Evolutionary conservation across 768 basidiomycete species (phyloP).

Genomic region (Erythrobasidium yunnanense): DNA sequence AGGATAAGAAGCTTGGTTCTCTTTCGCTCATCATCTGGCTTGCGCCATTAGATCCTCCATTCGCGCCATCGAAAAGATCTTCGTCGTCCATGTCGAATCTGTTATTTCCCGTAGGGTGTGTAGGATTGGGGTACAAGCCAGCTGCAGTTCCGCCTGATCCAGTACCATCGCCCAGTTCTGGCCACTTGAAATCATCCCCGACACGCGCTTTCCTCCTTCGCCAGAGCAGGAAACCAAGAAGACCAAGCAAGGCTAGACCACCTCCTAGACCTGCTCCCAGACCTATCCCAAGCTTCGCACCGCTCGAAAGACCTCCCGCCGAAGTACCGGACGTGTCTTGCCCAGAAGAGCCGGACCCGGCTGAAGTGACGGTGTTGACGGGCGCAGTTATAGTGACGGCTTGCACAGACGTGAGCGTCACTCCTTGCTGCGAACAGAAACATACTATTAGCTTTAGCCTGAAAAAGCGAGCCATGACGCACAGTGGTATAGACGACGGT

Average conservation of each 20-base stretch:
- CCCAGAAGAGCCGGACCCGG: neutral
- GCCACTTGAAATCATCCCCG: slow-evolving; percentile 24
- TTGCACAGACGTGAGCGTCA: slow-evolving; percentile 20
- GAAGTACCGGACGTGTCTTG: neutral
- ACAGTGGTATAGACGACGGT: slow-evolving; percentile 19
- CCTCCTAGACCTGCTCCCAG: neutral
- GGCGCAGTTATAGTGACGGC: slow-evolving; percentile 15
- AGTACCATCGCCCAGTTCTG: slow-evolving; percentile 19
- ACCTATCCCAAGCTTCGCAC: neutral
- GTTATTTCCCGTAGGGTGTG: slow-evolving; percentile 21
- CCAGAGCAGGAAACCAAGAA: slow-evolving; percentile 4
- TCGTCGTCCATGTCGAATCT: slow-evolving; percentile 27
- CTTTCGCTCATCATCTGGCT: slow-evolving; percentile 22
- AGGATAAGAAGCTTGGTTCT: slow-evolving; percentile 22
- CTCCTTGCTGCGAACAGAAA: neutral
- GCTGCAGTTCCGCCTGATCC: slow-evolving; percentile 21
- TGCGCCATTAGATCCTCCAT: neutral
- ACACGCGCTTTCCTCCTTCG: slow-evolving; percentile 13
- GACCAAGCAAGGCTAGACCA: neutral
- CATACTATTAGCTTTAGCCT: neutral
- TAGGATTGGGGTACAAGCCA: slow-evolving; percentile 12
- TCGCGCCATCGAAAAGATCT: slow-evolving; percentile 9
- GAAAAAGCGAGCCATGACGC: neutral
- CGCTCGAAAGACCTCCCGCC: neutral
- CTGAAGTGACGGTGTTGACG: neutral